These are phyloP conservation scores for Typha latifolia DNA, from an alignment of 176 grass and related monocot species.

Conservation along the genomic window DNA sequence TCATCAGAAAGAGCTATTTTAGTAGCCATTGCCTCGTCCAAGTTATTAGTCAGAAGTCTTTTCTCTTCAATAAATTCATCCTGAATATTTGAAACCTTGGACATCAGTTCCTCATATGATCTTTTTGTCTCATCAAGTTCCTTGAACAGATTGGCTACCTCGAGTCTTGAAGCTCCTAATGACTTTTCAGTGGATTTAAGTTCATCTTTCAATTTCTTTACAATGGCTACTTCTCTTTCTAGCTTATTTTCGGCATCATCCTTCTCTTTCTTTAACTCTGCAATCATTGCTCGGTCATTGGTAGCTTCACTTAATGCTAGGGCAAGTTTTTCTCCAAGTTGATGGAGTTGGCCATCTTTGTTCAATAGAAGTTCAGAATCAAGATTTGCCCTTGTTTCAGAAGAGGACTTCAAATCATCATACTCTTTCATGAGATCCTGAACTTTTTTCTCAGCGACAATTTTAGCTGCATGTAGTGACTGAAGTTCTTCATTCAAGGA, in stretches of 20 bases:
- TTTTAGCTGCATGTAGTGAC: constrained; percentile 51
- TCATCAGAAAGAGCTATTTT: constrained; percentile 63
- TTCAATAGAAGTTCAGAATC: constrained; percentile 48
- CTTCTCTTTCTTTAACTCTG: constrained; percentile 58
- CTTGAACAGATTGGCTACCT: constrained; percentile 49
- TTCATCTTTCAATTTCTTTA: constrained; percentile 51
- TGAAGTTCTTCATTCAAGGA: constrained; percentile 59
- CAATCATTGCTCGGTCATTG: constrained; percentile 46
- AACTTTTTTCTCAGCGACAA: constrained; percentile 45
- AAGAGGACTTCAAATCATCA: constrained; percentile 50
- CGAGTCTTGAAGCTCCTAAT: constrained; percentile 40
- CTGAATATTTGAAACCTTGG: constrained; percentile 58
- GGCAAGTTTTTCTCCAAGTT: constrained; percentile 65
- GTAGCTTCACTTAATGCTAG: constrained; percentile 48
- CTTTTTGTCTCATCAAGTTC: constrained; percentile 58
- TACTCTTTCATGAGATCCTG: constrained; percentile 45
- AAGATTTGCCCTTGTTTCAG: constrained; percentile 37
- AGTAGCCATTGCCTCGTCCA: constrained; percentile 64
- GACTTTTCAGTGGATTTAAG: constrained; percentile 52
- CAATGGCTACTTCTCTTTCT: constrained; percentile 40
- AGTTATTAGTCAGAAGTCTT: constrained; percentile 38
- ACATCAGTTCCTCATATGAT: constrained; percentile 51
- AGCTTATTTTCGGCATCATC: constrained; percentile 40
- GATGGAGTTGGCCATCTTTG: constrained; percentile 55
- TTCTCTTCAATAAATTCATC: constrained; percentile 47